Conservation (phyloP, 768 basidiomycete genomes). For the Panus rudis region DNA sequence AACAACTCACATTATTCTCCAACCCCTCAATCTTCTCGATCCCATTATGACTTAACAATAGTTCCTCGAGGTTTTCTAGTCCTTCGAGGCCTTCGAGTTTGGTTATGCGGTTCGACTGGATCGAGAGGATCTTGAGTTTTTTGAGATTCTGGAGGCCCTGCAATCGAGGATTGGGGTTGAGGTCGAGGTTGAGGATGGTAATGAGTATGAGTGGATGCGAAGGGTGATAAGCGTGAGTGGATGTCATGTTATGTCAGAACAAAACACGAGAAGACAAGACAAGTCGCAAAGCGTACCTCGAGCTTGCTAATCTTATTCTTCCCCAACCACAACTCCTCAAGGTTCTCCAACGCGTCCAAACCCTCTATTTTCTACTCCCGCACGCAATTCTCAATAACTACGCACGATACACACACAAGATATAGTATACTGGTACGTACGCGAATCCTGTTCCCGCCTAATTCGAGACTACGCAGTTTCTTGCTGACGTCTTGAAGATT, state of each 20-base stretch:
- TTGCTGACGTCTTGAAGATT: conserved; percentile 48
- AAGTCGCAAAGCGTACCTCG: conserved; percentile 56
- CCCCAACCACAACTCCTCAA: conserved; percentile 94
- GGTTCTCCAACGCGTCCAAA: conserved; percentile 66
- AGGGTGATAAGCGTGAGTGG: background rate
- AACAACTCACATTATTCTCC: conserved; percentile 64
- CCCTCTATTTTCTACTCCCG: conserved; percentile 85
- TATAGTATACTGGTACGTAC: conserved; percentile 43
- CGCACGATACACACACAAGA: too few relatives aligned
- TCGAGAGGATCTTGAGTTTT: conserved; percentile 75
- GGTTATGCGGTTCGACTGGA: conserved; percentile 92
- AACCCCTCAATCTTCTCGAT: conserved; percentile 78
- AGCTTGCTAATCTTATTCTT: conserved; percentile 95
- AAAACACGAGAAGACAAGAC: background rate
- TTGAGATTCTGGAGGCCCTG: conserved; percentile 68
- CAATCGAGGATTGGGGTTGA: background rate
- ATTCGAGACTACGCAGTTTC: conserved; percentile 75
- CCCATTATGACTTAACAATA: conserved; percentile 95
- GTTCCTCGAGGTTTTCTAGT: conserved; percentile 70
- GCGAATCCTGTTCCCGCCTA: conserved; percentile 90
- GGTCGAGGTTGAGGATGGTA: too few relatives aligned
- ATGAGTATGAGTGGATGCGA: too few relatives aligned
- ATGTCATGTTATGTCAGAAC: background rate
- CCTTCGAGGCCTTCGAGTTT: conserved; percentile 76
- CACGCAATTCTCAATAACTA: background rate